Base-by-base conservation (phyloP, 2,329 filamentous ascomycete genomes). In the Phialophora verrucosa region DNA sequence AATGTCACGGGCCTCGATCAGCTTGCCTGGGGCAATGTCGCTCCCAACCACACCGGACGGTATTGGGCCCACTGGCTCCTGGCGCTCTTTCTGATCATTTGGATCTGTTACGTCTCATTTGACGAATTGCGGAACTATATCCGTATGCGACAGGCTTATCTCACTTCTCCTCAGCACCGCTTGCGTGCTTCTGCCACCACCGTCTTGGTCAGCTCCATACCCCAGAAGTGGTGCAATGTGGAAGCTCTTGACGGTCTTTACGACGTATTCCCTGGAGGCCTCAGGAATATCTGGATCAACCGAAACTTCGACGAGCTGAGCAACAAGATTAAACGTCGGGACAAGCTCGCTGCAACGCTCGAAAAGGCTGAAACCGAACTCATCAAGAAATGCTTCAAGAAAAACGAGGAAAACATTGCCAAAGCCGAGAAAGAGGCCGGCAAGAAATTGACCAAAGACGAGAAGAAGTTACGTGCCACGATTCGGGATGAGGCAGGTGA, bases 271-370 rank as follows among this genome's bases (percentile, higher is more conserved):
- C 95, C 95, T 0, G 95, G 95, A 23, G 95, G 95, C 32, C 90
- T 99, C 74, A 88, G 92, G 66, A 98, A 98, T 72, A 91, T 99
- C 55, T 99, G 94, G 93, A 89, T 99, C 73, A 99, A 97, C 66
- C 87, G 94, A 68, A 91, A 99, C 75, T 90, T 92, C 71, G 91
- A 93, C 51, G 85, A 89, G 8, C 84, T 99, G 11, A 85, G 91
- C 55, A 90, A 93, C 68, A 98, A 98, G 76, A 90, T 98, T 54
- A 86, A 91, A 57, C 81, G 87, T 69, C 87, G 95, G 53, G 87
- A 93, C 67, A 80, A 85, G 8, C 81, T 97, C 14, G 92, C 94
- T 55, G 77, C 84, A 50, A 81, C 83, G 63, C 85, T 99, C 0
- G 95, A 99, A 75, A 79, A 79, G 8, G 94, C 94, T 1, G 90